These are phyloP conservation scores for Ilyonectria destructans DNA, from an alignment of 2,329 filamentous ascomycete genomes.

Conservation along the genomic window DNA sequence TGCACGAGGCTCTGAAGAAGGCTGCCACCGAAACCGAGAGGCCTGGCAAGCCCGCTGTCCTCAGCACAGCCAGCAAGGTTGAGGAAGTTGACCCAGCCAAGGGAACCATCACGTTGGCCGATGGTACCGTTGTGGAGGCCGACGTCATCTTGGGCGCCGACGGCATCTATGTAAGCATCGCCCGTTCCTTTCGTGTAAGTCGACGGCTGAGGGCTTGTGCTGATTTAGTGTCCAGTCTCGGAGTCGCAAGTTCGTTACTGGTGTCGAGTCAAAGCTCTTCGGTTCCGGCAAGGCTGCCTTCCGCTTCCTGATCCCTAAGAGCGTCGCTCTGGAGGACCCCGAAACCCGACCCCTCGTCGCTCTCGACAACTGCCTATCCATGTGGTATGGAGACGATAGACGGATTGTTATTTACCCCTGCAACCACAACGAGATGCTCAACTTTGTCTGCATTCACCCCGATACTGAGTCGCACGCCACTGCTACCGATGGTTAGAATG, in stretches of 20 bases:
- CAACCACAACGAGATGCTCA: conserved; percentile 60
- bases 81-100: conserved; percentile 59
- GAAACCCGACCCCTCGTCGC: conserved; percentile 37
- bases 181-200: not conserved
- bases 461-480: conserved; percentile 33
- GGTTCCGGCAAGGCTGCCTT: conserved; percentile 70
- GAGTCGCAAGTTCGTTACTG: conserved; percentile 46
- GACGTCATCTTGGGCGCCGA: conserved; percentile 71
- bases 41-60: conserved; percentile 54
- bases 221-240: conserved; percentile 34
- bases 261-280: conserved; percentile 50
- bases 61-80: conserved; percentile 61
- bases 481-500: conserved; percentile 27
- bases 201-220: not conserved
- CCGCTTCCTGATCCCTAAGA: conserved; percentile 65
- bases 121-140: conserved; percentile 60
- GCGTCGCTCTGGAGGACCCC: conserved; percentile 54
- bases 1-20: conserved; percentile 66
- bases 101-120: conserved; percentile 61
- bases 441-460: conserved; percentile 70
- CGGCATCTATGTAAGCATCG: conserved; percentile 62
- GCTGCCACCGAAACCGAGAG: conserved; percentile 58
- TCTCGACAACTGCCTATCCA: conserved; percentile 39
- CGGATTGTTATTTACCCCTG: conserved; percentile 66
- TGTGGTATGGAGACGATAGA: conserved; percentile 61